Percentiles rank a stretch among this genome's conserved stretches.
These are phyloP conservation scores for Monilinia polystroma DNA, from an alignment of 2,329 filamentous ascomycete genomes.

Conservation along the genomic window DNA sequence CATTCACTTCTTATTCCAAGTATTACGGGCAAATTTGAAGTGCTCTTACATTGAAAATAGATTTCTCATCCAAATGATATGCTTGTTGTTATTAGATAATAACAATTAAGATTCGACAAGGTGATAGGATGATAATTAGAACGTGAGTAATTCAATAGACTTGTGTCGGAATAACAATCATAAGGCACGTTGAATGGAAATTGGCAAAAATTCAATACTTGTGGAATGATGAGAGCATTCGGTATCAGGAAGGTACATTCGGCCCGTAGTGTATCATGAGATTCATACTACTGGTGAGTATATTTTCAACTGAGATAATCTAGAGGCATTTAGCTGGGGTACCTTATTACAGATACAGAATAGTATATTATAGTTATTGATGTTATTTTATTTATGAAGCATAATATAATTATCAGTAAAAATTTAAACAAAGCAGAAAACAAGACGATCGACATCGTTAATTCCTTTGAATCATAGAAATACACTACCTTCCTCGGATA, in stretches of 20 bases:
- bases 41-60: not conserved
- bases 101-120: conserved; percentile 1
- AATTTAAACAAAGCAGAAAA: no score
- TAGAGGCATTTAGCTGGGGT: no score
- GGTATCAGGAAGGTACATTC: conserved; percentile 16
- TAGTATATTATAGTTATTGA: no score
- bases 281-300: conserved; percentile 6
- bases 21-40: not conserved
- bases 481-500: no score
- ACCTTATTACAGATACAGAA: no score
- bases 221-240: conserved; percentile 11
- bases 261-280: conserved; percentile 15
- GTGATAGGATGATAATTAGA: conserved; percentile 12
- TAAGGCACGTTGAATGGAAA: not conserved
- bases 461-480: no score
- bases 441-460: no score
- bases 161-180: conserved; percentile 5
- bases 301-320: not conserved
- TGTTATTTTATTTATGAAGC: no score
- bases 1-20: not conserved
- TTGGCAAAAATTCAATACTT: conserved; percentile 10
- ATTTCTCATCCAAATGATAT: not conserved
- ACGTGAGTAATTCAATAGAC: conserved; percentile 14
- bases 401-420: no score
- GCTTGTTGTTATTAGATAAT: conserved; percentile 8